Conservation (phyloP, 2,329 filamentous ascomycete species). For the Didymella glomerata region DNA sequence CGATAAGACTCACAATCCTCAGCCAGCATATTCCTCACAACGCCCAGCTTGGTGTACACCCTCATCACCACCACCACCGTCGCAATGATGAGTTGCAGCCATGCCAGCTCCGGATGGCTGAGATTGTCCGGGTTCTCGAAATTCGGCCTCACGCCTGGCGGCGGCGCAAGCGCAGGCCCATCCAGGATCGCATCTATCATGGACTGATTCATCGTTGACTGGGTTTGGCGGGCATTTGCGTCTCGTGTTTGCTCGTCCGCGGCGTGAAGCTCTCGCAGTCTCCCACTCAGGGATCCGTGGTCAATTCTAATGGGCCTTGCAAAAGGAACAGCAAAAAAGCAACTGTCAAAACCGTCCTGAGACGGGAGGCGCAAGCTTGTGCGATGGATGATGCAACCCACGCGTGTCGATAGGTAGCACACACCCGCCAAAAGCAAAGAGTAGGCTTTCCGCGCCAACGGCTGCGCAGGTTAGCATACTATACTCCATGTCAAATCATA, state of each 20-base stretch:
- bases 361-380: constrained; percentile 9
- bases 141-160: constrained; percentile 19
- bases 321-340: constrained; percentile 2
- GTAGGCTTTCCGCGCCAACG: background rate
- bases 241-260: no score
- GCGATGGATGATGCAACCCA: background rate
- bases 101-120: constrained; percentile 13
- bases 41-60: constrained; percentile 17
- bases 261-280: background rate
- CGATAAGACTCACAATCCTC: constrained; percentile 24
- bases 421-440: constrained; percentile 4
- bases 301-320: background rate
- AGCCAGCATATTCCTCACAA: constrained; percentile 20
- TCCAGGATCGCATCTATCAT: constrained; percentile 12
- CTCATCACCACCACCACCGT: constrained; percentile 22
- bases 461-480: background rate
- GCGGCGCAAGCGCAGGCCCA: constrained; percentile 19
- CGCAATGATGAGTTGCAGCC: constrained; percentile 17
- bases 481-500: background rate
- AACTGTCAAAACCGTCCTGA: constrained; percentile 7
- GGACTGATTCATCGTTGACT: constrained; percentile 2
- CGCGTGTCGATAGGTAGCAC: constrained; percentile 2
- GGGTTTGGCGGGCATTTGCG: background rate
- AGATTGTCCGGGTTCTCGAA: constrained; percentile 20
- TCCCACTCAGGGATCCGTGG: background rate